Conservation (phyloP, 352 stramenopile genomes). For the Phytophthora pisi region DNA sequence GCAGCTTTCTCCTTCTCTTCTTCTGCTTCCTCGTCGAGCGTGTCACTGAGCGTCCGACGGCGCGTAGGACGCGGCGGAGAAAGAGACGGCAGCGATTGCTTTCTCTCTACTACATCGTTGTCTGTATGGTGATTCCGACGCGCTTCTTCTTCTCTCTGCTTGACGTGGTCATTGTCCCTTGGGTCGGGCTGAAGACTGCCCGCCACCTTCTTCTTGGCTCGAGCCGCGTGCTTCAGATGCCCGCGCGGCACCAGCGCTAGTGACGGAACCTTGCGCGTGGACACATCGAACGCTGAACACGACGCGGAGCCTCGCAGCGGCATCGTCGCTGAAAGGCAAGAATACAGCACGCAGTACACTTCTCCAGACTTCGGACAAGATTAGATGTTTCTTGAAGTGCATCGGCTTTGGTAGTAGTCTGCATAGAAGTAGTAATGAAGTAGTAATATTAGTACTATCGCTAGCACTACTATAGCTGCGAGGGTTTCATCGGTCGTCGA, state of each 20-base stretch:
- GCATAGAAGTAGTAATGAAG: no score
- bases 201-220: constrained; percentile 20
- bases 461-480: no score
- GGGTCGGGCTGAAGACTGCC: constrained; percentile 3
- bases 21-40: background rate
- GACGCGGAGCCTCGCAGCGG: constrained; percentile 11
- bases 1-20: background rate
- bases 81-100: background rate
- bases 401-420: no score
- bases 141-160: background rate
- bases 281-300: constrained; percentile 29
- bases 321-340: background rate
- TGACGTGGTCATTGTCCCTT: background rate
- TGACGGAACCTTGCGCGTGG: constrained; percentile 41
- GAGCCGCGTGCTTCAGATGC: constrained; percentile 24
- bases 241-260: constrained; percentile 59
- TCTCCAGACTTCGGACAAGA: no score
- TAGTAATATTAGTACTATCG: no score
- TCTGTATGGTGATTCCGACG: background rate
- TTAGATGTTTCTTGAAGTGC: no score
- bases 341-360: background rate
- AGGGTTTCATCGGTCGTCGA: no score
- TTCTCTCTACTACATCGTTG: no score
- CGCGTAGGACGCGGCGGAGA: constrained; percentile 6
- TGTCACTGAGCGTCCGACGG: constrained; percentile 4